Evolutionary conservation across 257 asterid species (phyloP), one percentile per base, ranked within the genome.

Genomic region (Ophiorrhiza pumila): DNA sequence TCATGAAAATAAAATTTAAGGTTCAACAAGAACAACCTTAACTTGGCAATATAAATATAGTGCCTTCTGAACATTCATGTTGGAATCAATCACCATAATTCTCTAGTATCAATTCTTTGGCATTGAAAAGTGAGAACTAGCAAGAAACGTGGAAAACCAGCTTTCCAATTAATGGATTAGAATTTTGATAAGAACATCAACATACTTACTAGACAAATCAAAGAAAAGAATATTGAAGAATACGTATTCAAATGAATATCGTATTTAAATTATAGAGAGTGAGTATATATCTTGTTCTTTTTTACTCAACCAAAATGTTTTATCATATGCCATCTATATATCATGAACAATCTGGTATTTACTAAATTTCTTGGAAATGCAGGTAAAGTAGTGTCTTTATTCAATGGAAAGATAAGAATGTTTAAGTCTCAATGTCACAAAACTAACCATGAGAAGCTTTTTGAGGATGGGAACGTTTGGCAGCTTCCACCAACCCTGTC

Each of bases 61-160:
- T 50, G 4, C 12, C 58, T 20, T 4, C 7, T 52, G 25, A 52
- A 52, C 11, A 52, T 15, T 52, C n/a, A n/a, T 20, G n/a, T 22
- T 15, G 23, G 23, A 6, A 17, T 4, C 23, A 17, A 18, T 49
- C n/a, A 49, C n/a, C 4, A 18, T 15, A 17, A 49, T 14, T 0
- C 55, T 49, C 56, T n/a, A n/a, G n/a, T n/a, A n/a, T n/a, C n/a
- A n/a, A n/a, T 17, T 5, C 56, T 15, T 49, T 49, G 56, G 23
- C 17, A 49, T 49, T 52, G 58, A 25, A 22, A 3, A 52, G 27
- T 52, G 12, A 10, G 18, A 47, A 4, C 0, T 34, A 43, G 53
- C 45, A 37, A 73, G 42, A 73, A 50, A 11, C 45, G 50, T 73
- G 77, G 52, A 37, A 64, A 53, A 65, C 65, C 46, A 47, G 37